Evolutionary conservation across 106 monocot genomes (phyloP), one percentile per base, ranked within the genome.

Genomic region (Chionographis japonica): DNA sequence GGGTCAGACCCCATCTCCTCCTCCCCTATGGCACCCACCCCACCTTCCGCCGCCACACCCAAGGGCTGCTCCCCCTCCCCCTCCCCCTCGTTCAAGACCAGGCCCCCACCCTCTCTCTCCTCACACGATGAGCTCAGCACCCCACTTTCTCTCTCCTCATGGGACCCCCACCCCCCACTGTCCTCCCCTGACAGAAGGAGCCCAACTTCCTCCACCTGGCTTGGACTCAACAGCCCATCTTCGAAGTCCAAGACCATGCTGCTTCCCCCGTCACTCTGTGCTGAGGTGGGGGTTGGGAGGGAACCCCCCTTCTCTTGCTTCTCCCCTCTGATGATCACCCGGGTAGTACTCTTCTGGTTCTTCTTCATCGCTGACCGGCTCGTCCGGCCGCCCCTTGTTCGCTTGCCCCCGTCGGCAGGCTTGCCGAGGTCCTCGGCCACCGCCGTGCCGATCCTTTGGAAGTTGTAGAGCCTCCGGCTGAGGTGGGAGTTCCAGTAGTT

Each of bases 401-500:
- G 75, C 77, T 67, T 86, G 15, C 40, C 42, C 37, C 59, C 35
- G 42, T 41, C 66, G 4, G 65, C 74, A 1, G 71, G 62, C 37
- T 67, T 77, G 12, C 50, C 61, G 37, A 72, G 17, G 72, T 79
- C 79, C 11, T 67, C 56, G 40, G 65, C 67, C 8, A 72, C 9
- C 11, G 63, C 13, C 36, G 52, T 40, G 39, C 27, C 27, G 8
- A 1, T 46, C 8, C 46, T 46, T 5, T 0, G 46, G 46, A 46
- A 46, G 46, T 2, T 46, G 46, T 46, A 0, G 9, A 46, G 8
- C 9, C 9, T 72, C 46, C 91, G 41, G 74, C 85, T 87, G 3
- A 91, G 78, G 55, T 91, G 91, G 3, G 87, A 87, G 77, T 82
- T 79, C 86, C 82, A 86, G 69, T 86, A 70, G 70, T 82, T 82